Percentiles rank a stretch among this genome's conserved stretches.
These are phyloP conservation scores for Nectriaceae sp. DNA, from an alignment of 2,329 filamentous ascomycete species.

Conservation along the genomic window DNA sequence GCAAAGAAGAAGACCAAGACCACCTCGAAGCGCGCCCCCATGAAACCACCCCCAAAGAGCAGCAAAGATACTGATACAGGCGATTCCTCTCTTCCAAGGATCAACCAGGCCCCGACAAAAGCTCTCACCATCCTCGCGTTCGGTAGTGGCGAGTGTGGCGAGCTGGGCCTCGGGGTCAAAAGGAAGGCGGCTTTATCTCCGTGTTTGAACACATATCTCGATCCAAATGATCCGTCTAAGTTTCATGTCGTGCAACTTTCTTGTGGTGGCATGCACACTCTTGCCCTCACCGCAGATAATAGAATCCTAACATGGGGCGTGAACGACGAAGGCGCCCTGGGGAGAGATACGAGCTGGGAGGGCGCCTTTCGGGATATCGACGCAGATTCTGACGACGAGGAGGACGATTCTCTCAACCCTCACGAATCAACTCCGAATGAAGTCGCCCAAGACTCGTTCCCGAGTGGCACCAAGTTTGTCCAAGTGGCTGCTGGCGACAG, in stretches of 20 bases:
- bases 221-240: conserved; percentile 5
- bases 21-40: no score
- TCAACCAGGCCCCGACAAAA: not conserved
- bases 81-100: no score
- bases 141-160: not conserved
- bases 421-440: conserved; percentile 61
- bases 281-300: conserved; percentile 59
- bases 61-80: no score
- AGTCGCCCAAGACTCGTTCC: conserved; percentile 55
- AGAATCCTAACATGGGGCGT: conserved; percentile 80
- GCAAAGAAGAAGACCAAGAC: no score
- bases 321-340: conserved; percentile 76
- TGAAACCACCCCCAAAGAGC: no score
- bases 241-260: conserved; percentile 62
- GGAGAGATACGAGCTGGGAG: conserved; percentile 65
- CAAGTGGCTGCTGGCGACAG: conserved; percentile 68
- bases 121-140: not conserved
- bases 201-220: conserved; percentile 9
- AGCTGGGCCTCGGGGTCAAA: not conserved
- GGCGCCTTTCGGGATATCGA: conserved; percentile 55
- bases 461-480: conserved; percentile 52
- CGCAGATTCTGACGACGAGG: no score
- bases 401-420: no score
- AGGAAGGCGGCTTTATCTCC: not conserved
- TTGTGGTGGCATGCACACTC: conserved; percentile 74